Base-by-base conservation (phyloP, 2,329 filamentous ascomycete genomes). In the Sporothrix pseudoabietina region DNA sequence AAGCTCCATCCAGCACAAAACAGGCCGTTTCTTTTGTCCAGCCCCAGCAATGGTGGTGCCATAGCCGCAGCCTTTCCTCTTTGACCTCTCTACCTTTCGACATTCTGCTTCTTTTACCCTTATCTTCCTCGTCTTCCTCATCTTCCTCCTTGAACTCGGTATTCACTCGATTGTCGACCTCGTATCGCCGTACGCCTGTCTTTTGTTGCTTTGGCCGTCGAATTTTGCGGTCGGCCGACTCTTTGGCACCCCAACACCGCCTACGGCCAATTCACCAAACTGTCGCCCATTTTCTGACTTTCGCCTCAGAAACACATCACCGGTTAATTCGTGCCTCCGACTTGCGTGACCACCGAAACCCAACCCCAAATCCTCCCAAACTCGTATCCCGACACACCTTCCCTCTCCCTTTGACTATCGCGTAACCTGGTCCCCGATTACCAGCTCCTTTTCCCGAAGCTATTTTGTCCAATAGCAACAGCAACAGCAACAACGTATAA, bases 21-120 rank as follows among this genome's bases (percentile, higher is more conserved):
- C 68, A 26, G 44, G 14, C n/a, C 7, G 32, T 32, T 30, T 44
- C 14, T 19, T 44, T 41, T 22, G 12, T 22, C 19, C 22, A 71
- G 69, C 69, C 39, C 26, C 16, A 49, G 69, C 69, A 71, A 71
- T 71, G 69, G 69, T 71, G 55, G 41, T 71, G 39, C 69, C 55
- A 39, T 71, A 71, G 41, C 54, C 54, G 47, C 57, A 70, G 47
- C n/a, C 54, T 59, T 32, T 44, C 41, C 30, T 41, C 35, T 57
- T 49, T 14, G 44, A 49, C 10, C 30, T 30, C 16, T 41, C 49
- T 10, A 6, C 47, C 52, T 41, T n/a, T 14, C 19, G 16, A 3
- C 19, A 5, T 39, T 35, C 14, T 4, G 26, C 52, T n/a, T 47
- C 16, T 16, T 47, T 47, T 26, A 19, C n/a, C n/a, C n/a, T n/a